These are phyloP conservation scores for Alternaria metachromatica DNA, from an alignment of 2,329 filamentous ascomycete genomes.

Conservation along the genomic window DNA sequence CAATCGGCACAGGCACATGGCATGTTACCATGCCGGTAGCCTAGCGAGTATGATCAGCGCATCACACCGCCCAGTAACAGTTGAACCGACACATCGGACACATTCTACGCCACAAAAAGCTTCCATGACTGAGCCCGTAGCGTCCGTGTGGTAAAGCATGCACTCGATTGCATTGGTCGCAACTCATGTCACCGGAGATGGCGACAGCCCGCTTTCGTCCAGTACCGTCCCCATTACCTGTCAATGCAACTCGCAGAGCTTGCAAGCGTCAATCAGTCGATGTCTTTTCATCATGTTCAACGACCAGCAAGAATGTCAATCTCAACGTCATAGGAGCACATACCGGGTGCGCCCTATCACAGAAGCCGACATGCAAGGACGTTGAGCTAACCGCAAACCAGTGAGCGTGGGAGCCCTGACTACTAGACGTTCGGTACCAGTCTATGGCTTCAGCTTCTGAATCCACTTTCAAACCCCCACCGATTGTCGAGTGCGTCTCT, in stretches of 20 bases:
- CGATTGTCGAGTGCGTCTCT: slow-evolving; percentile 31
- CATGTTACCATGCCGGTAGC: slow-evolving; percentile 15
- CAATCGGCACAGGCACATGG: slow-evolving; percentile 16
- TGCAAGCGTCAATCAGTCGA: background rate
- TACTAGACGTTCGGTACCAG: slow-evolving; percentile 20
- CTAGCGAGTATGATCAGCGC: slow-evolving; percentile 19
- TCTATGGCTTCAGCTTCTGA: slow-evolving; percentile 25
- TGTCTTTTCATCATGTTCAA: slow-evolving; percentile 1
- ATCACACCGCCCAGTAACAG: slow-evolving; percentile 21
- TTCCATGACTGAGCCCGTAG: slow-evolving; percentile 23
- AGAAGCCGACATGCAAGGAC: slow-evolving; percentile 23
- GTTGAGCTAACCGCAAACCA: slow-evolving; percentile 24
- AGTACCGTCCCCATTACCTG: slow-evolving; percentile 1
- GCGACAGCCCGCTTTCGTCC: slow-evolving; percentile 12
- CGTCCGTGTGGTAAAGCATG: slow-evolving; percentile 13
- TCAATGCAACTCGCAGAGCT: background rate
- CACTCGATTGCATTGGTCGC: slow-evolving; percentile 18
- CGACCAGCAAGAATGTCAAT: background rate
- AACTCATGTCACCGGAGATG: slow-evolving; percentile 13
- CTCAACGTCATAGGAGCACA: slow-evolving; percentile 8
- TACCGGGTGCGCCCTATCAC: slow-evolving; percentile 10
- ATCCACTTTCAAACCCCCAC: slow-evolving; percentile 31
- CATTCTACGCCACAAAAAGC: slow-evolving; percentile 27
- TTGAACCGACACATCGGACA: slow-evolving; percentile 25
- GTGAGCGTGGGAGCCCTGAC: slow-evolving; percentile 18